Conservation (phyloP, 495 filamentous ascomycete species). For the Penicillium cosmopolitanum region DNA sequence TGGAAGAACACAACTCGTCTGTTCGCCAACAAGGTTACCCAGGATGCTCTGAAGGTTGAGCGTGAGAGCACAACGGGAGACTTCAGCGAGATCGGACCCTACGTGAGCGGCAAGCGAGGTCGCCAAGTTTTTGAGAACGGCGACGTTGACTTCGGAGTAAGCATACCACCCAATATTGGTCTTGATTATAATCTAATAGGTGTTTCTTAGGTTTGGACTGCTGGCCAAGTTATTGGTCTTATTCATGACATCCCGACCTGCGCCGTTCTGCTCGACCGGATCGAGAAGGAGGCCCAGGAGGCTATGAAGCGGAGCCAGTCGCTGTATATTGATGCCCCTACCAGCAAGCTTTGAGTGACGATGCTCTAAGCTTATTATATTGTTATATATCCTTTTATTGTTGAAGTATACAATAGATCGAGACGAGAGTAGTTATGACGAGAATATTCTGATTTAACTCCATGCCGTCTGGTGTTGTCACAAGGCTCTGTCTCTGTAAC, state of each 20-base stretch:
- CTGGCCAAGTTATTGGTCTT: constrained; percentile 70
- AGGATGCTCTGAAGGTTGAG: constrained; percentile 81
- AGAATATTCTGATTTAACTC: not conserved
- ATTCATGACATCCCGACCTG: constrained; percentile 74
- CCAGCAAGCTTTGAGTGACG: constrained; percentile 42
- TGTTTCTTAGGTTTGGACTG: constrained; percentile 65
- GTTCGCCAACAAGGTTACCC: constrained; percentile 86
- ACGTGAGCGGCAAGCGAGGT: constrained; percentile 90
- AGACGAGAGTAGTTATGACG: not conserved
- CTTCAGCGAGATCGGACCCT: constrained; percentile 88
- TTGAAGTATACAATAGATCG: constrained; percentile 2
- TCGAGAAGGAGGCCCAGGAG: constrained; percentile 68
- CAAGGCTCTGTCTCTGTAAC: not conserved
- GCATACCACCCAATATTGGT: constrained; percentile 32
- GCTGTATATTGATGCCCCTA: constrained; percentile 39
- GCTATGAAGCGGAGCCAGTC: constrained; percentile 41
- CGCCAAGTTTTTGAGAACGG: constrained; percentile 90
- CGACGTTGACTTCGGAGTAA: constrained; percentile 86
- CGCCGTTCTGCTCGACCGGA: constrained; percentile 56
- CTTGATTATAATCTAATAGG: not conserved
- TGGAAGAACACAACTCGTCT: constrained; percentile 93
- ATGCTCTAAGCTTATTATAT: not conserved
- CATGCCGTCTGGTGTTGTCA: not conserved
- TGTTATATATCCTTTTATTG: not conserved
- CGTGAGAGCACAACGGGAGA: constrained; percentile 82